Percentiles rank a stretch among this genome's conserved stretches.
These are phyloP conservation scores for Daldinia decipiens DNA, from an alignment of 495 filamentous ascomycete genomes.

Conservation along the genomic window DNA sequence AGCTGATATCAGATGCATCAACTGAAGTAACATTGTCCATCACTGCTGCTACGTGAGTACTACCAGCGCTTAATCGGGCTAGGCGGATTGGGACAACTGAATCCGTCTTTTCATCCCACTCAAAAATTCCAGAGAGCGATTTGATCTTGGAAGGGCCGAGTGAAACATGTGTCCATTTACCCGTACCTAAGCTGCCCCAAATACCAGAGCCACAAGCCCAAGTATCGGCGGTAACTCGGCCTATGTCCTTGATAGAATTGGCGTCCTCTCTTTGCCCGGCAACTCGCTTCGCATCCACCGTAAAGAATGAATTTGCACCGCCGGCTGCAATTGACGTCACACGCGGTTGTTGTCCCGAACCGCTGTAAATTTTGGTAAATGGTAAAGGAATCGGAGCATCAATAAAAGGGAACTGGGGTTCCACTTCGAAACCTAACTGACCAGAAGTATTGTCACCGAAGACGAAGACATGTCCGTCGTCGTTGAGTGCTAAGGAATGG, in stretches of 20 bases:
- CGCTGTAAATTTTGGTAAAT: constrained; percentile 74
- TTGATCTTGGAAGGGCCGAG: constrained; percentile 83
- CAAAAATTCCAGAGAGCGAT: constrained; percentile 78
- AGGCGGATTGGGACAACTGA: constrained; percentile 80
- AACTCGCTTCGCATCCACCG: constrained; percentile 74
- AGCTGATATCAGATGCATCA: constrained; percentile 57
- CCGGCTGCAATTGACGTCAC: constrained; percentile 84
- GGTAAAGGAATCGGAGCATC: constrained; percentile 77
- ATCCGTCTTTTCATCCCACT: constrained; percentile 80
- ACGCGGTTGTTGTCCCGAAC: constrained; percentile 64
- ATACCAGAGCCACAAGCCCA: constrained; percentile 90
- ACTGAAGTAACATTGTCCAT: constrained; percentile 81
- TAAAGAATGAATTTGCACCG: constrained; percentile 86
- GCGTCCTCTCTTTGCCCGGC: constrained; percentile 59
- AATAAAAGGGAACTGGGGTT: constrained; percentile 65
- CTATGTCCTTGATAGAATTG: constrained; percentile 42
- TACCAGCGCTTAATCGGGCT: constrained; percentile 74
- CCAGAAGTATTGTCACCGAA: constrained; percentile 93
- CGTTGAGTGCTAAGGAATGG: constrained; percentile 82
- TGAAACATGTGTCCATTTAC: constrained; percentile 91
- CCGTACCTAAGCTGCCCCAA: constrained; percentile 81
- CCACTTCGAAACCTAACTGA: constrained; percentile 81
- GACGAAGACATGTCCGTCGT: constrained; percentile 78
- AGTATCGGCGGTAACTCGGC: constrained; percentile 73
- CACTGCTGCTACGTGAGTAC: constrained; percentile 80